Conservation (phyloP, 169 alveolate species). For the Plasmodium knowlesi region DNA sequence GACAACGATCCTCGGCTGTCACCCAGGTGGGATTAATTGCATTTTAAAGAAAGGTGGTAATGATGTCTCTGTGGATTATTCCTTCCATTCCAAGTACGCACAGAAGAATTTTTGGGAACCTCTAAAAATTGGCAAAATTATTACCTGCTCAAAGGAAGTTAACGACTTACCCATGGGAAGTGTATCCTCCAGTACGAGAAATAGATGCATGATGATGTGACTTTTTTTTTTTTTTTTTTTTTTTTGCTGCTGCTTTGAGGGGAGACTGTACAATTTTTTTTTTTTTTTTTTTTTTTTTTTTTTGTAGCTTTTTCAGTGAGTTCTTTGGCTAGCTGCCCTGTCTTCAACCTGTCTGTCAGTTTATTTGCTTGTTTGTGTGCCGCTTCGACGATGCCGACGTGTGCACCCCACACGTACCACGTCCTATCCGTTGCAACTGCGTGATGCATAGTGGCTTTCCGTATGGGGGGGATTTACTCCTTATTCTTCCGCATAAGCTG, state of each 20-base stretch:
- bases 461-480: too few species aligned
- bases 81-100: slow-evolving; percentile 63
- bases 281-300: slow-evolving; percentile 26
- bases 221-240: neutral
- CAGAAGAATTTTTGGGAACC: slow-evolving; percentile 58
- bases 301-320: neutral
- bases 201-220: slow-evolving; percentile 28
- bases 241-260: neutral
- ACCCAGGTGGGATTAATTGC: slow-evolving; percentile 86
- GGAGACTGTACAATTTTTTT: neutral
- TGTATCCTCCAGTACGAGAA: neutral
- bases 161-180: neutral
- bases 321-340: neutral
- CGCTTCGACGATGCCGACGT: neutral
- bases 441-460: neutral
- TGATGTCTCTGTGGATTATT: slow-evolving; percentile 51
- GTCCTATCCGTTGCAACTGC: neutral
- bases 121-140: slow-evolving; percentile 50
- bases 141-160: slow-evolving; percentile 26
- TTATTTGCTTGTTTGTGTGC: neutral
- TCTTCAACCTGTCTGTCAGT: neutral
- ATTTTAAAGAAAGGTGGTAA: slow-evolving; percentile 48
- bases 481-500: too few species aligned
- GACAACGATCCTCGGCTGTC: slow-evolving; percentile 78
- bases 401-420: neutral